Evolutionary conservation across 2,329 filamentous ascomycete genomes (phyloP).

Genomic region (Venturia aucupariae): DNA sequence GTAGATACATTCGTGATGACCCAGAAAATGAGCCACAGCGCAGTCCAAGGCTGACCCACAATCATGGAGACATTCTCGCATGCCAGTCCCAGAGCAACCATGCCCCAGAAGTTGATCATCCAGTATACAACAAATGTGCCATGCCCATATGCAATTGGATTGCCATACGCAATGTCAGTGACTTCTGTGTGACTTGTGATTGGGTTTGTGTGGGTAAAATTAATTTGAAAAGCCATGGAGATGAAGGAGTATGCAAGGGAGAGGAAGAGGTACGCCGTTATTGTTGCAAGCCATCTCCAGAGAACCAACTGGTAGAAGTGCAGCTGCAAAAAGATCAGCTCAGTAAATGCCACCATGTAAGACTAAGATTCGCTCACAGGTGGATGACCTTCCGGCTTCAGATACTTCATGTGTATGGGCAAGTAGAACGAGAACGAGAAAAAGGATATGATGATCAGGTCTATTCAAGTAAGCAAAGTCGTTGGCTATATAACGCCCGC

Average conservation of each 20-base stretch:
- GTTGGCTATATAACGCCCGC: neutral
- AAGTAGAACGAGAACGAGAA: slow-evolving; percentile 58
- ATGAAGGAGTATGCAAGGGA: slow-evolving; percentile 56
- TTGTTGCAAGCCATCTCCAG: slow-evolving; percentile 49
- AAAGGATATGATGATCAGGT: slow-evolving; percentile 58
- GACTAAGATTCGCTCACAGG: slow-evolving; percentile 28
- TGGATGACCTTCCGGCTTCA: slow-evolving; percentile 45
- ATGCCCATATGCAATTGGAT: slow-evolving; percentile 46
- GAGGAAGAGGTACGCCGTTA: slow-evolving; percentile 51
- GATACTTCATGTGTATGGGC: slow-evolving; percentile 52
- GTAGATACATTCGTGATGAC: slow-evolving; percentile 57
- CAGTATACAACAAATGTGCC: slow-evolving; percentile 54
- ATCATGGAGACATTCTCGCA: slow-evolving; percentile 58
- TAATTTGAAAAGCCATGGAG: slow-evolving; percentile 53
- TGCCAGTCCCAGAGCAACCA: slow-evolving; percentile 53
- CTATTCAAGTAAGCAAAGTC: neutral
- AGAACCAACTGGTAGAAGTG: slow-evolving; percentile 49
- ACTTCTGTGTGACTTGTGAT: slow-evolving; percentile 36
- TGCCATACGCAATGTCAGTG: slow-evolving; percentile 27
- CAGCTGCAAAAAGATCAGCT: slow-evolving; percentile 24
- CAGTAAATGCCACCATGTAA: too few relatives aligned
- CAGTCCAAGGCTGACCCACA: slow-evolving; percentile 51
- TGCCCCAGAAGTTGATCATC: slow-evolving; percentile 55
- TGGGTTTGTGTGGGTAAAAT: slow-evolving; percentile 40
- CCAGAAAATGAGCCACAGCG: slow-evolving; percentile 58